Base-by-base conservation (phyloP, 2,329 filamentous ascomycete genomes). In the Aschersonia sp. region DNA sequence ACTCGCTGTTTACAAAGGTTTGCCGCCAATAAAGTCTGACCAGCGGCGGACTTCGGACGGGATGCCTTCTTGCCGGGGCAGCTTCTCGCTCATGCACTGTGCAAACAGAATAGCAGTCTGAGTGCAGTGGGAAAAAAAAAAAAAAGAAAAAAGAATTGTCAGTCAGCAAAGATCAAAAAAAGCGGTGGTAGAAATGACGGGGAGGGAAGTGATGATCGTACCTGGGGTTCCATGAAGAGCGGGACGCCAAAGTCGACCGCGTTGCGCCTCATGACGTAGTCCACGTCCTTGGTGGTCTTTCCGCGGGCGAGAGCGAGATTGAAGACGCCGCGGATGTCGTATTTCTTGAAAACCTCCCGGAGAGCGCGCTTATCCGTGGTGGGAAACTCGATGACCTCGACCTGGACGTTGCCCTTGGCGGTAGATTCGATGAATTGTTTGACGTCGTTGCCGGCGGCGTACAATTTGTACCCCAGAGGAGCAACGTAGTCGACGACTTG, bases 191-290 rank as follows among this genome's bases (percentile, higher is more conserved):
- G 22, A 22, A 2, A 31, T 45, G 12, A 12, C 5, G 10, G 30
- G n/a, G 14, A 29, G 7, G n/a, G 14, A 29, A 4, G 12, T 31
- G 42, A 3, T 5, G 44, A 22, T 41, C 79, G 71, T 73, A 94
- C 88, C 83, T 92, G 90, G 47, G 89, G 87, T 72, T 97, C 90
- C 89, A 95, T 95, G 67, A 98, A 97, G 48, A 98, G 74, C 45
- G 92, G 92, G 32, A 97, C 88, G 57, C 90, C 90, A 65, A 98
- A 98, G 70, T 98, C 92, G 48, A 98, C 92, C 31, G 92, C 92
- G 62, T 98, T 98, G 63, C 92, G 81, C 60, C 92, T 81, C 90
- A 97, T 97, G 49, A 98, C 88, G 60, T 98, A 98, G 72, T 98
- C 89, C 60, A 94, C 87, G 62, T 98, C 92, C 51, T 85, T 71